Percentiles rank a stretch among this genome's conserved stretches.
phyloP scores from a whole-genome alignment of 257 asterid genomes.

The Scutellaria galericulata region DNA sequence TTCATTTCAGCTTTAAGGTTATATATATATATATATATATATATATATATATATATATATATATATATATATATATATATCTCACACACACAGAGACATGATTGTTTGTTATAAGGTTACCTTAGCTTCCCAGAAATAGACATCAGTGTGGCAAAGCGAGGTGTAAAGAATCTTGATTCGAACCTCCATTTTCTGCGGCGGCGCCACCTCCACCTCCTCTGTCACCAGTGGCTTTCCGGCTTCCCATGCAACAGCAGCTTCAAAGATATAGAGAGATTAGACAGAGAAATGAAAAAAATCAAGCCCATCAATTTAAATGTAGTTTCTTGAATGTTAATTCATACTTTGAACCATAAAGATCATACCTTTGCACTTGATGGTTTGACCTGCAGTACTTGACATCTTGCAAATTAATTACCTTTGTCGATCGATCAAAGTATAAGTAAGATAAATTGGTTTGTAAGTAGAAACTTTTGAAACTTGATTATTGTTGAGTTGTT shows the following conservation, averaged over 20 bases:
- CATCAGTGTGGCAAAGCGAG: slow-evolving; percentile 80
- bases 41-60: not conserved
- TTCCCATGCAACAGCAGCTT: slow-evolving; percentile 74
- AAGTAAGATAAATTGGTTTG: not conserved
- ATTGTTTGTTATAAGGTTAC: slow-evolving; percentile 31
- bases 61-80: not conserved
- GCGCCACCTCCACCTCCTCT: slow-evolving; percentile 78
- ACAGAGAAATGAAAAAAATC: too few relatives aligned
- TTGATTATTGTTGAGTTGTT: not conserved
- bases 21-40: not conserved
- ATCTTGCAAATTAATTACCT: slow-evolving; percentile 32
- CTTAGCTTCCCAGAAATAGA: slow-evolving; percentile 88
- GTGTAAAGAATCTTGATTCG: slow-evolving; percentile 72
- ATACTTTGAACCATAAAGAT: not conserved
- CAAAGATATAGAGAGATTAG: not conserved
- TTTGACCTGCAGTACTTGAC: slow-evolving; percentile 61
- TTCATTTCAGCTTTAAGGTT: not conserved
- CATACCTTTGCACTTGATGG: slow-evolving; percentile 73
- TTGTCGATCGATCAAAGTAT: slow-evolving; percentile 7
- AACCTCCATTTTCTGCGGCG: slow-evolving; percentile 80
- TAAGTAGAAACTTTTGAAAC: slow-evolving; percentile 12
- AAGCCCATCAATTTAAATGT: not conserved
- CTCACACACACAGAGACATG: not conserved
- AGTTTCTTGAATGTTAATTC: not conserved
- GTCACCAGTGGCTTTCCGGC: slow-evolving; percentile 79